Percentiles rank a stretch among this genome's conserved stretches.
These are phyloP conservation scores for Fraxinus paxiana DNA, from an alignment of 305 asterid genomes.

Conservation along the genomic window DNA sequence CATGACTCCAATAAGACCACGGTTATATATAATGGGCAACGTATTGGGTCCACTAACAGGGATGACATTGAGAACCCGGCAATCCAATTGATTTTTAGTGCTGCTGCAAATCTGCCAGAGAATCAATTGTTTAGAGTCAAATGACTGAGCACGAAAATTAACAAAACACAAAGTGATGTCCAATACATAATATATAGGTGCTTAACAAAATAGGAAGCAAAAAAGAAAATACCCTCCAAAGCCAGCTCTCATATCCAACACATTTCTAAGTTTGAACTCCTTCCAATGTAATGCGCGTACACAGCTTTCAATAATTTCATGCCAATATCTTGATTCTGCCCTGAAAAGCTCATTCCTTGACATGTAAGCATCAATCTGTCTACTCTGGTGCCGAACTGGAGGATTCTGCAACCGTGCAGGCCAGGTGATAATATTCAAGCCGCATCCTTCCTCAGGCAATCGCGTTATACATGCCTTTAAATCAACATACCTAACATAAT, in stretches of 20 bases:
- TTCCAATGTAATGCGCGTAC: constrained; percentile 60
- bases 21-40: constrained; percentile 79
- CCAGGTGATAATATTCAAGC: constrained; percentile 66
- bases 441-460: constrained; percentile 67
- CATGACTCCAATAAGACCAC: constrained; percentile 84
- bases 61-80: constrained; percentile 85
- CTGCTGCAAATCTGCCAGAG: constrained; percentile 73
- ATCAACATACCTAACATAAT: constrained; percentile 60
- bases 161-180: neutral
- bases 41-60: constrained; percentile 90
- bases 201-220: neutral
- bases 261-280: constrained; percentile 57
- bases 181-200: neutral
- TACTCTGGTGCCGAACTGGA: constrained; percentile 80
- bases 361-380: constrained; percentile 60
- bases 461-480: constrained; percentile 72
- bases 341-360: constrained; percentile 70
- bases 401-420: constrained; percentile 73
- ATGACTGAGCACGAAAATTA: neutral
- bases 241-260: constrained; percentile 92
- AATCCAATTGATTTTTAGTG: constrained; percentile 59
- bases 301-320: constrained; percentile 54
- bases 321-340: constrained; percentile 75
- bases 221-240: constrained; percentile 66
- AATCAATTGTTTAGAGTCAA: constrained; percentile 18